Evolutionary conservation across 2,329 filamentous ascomycete species (phyloP).

Genomic region (Aquanectria penicillioides): DNA sequence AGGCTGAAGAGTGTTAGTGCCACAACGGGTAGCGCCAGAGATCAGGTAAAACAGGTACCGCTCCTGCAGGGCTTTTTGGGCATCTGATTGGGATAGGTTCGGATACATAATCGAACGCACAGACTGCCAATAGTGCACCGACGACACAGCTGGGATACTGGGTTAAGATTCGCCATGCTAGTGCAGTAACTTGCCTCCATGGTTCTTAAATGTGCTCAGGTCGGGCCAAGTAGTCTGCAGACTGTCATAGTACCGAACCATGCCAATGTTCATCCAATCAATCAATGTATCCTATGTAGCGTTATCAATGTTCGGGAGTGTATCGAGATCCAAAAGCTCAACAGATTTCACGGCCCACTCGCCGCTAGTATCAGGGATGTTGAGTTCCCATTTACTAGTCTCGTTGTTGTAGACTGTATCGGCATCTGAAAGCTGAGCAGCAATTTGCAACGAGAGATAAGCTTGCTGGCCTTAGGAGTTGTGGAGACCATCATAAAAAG

Average conservation of each 20-base stretch:
- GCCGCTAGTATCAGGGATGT: constrained; percentile 44
- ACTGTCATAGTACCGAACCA: constrained; percentile 58
- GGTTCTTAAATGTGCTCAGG: constrained; percentile 57
- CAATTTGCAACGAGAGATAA: constrained; percentile 49
- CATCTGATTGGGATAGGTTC: constrained; percentile 44
- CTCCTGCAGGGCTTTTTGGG: constrained; percentile 54
- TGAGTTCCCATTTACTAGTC: constrained; percentile 46
- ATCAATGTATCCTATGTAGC: constrained; percentile 66
- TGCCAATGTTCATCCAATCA: constrained; percentile 62
- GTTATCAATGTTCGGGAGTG: constrained; percentile 53
- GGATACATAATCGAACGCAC: constrained; percentile 58
- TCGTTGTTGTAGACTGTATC: constrained; percentile 46
- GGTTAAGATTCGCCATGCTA: constrained; percentile 67
- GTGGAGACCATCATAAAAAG: constrained; percentile 47
- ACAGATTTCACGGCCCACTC: constrained; percentile 53
- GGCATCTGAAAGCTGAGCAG: constrained; percentile 45
- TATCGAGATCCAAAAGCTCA: constrained; percentile 51
- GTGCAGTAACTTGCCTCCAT: constrained; percentile 66
- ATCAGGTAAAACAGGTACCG: constrained; percentile 67
- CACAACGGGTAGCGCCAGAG: constrained; percentile 64
- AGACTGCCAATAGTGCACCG: constrained; percentile 64
- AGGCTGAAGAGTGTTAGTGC: constrained; percentile 55
- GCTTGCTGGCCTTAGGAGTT: constrained; percentile 47
- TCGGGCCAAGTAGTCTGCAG: constrained; percentile 66
- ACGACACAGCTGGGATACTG: constrained; percentile 62